These are phyloP conservation scores for Solanum megistacrolobum DNA, from an alignment of 257 asterid genomes.

Conservation along the genomic window DNA sequence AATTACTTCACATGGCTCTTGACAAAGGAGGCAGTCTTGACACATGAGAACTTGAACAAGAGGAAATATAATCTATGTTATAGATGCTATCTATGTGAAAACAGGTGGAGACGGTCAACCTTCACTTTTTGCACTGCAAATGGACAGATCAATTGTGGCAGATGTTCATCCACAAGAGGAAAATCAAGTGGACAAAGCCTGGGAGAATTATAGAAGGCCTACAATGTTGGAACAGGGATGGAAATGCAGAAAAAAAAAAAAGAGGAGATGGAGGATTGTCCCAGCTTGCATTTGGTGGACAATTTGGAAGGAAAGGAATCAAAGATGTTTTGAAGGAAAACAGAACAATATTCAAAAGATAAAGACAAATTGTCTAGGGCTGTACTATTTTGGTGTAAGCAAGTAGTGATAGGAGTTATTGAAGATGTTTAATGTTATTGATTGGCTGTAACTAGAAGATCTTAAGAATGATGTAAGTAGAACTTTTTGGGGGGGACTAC, in stretches of 20 bases:
- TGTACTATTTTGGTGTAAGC: background rate
- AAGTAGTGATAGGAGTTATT: background rate
- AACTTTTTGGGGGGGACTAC: background rate
- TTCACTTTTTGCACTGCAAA: too few species aligned
- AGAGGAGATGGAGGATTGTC: background rate
- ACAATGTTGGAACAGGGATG: background rate
- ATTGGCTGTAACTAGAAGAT: background rate
- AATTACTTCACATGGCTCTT: background rate
- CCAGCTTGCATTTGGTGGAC: background rate
- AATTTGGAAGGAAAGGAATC: background rate
- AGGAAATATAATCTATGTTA: too few species aligned
- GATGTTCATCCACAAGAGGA: too few species aligned
- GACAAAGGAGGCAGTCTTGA: background rate
- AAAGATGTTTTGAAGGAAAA: background rate
- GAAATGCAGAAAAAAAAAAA: background rate
- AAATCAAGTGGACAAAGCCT: too few species aligned
- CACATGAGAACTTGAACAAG: background rate
- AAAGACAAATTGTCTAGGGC: background rate
- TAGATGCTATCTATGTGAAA: too few species aligned
- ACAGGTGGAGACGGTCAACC: too few species aligned
- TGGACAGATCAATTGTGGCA: too few species aligned
- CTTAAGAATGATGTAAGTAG: background rate
- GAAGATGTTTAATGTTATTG: background rate
- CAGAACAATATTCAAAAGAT: background rate
- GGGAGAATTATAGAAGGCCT: too few species aligned